phyloP scores from a whole-genome alignment of 441 rosid species.

The Adansonia grandidieri region DNA sequence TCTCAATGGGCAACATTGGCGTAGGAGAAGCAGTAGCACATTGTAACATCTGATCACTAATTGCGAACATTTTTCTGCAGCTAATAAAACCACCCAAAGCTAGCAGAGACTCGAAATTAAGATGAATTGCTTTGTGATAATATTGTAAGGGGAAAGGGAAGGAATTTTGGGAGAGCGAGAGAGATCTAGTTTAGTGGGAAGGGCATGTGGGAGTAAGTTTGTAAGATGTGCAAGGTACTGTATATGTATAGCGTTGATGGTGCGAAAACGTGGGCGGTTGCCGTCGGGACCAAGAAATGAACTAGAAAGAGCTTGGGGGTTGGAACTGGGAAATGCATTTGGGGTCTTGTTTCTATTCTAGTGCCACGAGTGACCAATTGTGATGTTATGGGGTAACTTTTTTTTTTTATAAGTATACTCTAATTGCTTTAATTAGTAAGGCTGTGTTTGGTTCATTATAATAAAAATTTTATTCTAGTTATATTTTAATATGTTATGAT shows the following conservation, averaged over 20 bases:
- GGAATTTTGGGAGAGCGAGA: background rate
- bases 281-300: conserved; percentile 48
- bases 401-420: conserved; percentile 10
- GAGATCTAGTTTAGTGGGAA: conserved; percentile 8
- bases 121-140: background rate
- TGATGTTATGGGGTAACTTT: background rate
- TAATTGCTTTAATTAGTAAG: conserved; percentile 20
- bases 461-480: too few species aligned
- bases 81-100: background rate
- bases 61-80: conserved; percentile 31
- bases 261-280: conserved; percentile 57
- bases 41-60: conserved; percentile 29
- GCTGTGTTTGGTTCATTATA: conserved; percentile 17
- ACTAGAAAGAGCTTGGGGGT: background rate
- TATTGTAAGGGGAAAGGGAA: conserved; percentile 5
- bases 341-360: background rate
- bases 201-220: conserved; percentile 18
- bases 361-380: background rate
- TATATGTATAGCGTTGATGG: conserved; percentile 12
- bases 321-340: background rate
- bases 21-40: conserved; percentile 20
- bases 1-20: conserved; percentile 28
- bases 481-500: too few species aligned
- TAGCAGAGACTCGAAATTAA: background rate
- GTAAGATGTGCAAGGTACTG: conserved; percentile 7